Percentiles rank a stretch among this genome's conserved stretches.
These are phyloP conservation scores for Lyophyllum decastes DNA, from an alignment of 768 basidiomycete genomes.

Conservation along the genomic window DNA sequence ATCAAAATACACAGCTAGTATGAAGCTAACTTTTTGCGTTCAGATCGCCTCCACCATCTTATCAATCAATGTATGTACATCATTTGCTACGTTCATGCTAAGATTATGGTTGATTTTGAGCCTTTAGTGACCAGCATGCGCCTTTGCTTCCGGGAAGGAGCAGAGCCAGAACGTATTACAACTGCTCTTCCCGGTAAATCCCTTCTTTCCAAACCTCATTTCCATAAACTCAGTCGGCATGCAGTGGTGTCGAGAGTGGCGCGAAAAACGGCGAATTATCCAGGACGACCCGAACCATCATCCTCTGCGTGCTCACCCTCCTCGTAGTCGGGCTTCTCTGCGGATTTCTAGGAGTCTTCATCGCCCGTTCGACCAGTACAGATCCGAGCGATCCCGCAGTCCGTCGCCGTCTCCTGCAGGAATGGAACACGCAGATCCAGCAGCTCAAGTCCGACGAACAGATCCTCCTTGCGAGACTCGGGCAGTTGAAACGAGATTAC, in stretches of 20 bases:
- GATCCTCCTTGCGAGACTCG: not conserved
- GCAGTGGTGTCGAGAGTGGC: not conserved
- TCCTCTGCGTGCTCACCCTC: not conserved
- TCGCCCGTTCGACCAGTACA: not conserved
- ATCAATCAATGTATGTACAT: not conserved
- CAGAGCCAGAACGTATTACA: not conserved
- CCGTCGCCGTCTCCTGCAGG: not conserved
- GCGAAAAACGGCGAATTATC: not conserved
- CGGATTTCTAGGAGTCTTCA: not conserved
- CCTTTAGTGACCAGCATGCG: too few relatives aligned
- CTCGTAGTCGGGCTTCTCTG: not conserved
- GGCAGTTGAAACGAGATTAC: not conserved
- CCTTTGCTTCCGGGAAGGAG: not conserved
- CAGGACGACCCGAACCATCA: not conserved
- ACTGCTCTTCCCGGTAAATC: not conserved
- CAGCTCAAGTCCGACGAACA: not conserved
- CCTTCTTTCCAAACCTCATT: not conserved
- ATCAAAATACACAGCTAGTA: not conserved
- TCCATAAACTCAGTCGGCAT: too few relatives aligned
- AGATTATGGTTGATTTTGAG: too few relatives aligned
- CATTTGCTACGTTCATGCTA: too few relatives aligned
- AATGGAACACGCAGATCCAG: not conserved
- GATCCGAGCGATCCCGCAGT: not conserved
- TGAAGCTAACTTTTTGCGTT: not conserved
- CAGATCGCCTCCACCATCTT: not conserved